phyloP scores from a whole-genome alignment of 2,329 filamentous ascomycete genomes.

The Fusarium pseudocircinatum region DNA sequence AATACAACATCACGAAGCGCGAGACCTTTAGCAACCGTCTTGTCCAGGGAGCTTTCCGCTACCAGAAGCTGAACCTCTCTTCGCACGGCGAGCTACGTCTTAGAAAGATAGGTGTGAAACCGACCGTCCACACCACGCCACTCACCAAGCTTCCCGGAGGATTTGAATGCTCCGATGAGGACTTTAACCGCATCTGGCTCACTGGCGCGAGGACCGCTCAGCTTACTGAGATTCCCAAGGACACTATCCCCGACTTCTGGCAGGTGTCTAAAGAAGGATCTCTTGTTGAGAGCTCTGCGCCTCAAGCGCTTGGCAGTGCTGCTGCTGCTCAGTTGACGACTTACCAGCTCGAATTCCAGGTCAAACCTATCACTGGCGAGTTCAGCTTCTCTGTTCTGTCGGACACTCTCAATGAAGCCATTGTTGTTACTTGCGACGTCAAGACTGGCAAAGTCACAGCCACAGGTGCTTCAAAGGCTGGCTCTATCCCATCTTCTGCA shows the following conservation, averaged over 20 bases:
- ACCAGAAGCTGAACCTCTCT: background rate
- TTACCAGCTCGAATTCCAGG: background rate
- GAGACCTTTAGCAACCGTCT: background rate
- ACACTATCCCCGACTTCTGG: background rate
- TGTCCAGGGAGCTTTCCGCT: background rate
- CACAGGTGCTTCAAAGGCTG: background rate
- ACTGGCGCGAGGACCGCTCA: background rate
- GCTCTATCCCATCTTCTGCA: fast-evolving
- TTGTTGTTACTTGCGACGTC: background rate
- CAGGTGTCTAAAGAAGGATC: background rate
- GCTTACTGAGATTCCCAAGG: background rate
- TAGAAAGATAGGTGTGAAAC: background rate
- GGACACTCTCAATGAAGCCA: background rate
- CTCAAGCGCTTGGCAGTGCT: background rate
- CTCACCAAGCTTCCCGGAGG: background rate
- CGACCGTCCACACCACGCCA: background rate
- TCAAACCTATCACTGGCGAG: background rate
- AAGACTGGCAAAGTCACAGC: background rate
- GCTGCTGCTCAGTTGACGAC: background rate
- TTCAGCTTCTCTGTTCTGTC: background rate
- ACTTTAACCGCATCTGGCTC: background rate
- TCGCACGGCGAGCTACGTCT: background rate
- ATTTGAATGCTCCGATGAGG: background rate
- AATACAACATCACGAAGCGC: background rate
- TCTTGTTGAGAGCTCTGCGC: background rate